These are phyloP conservation scores for Fraxinus greggii DNA, from an alignment of 305 asterid species.

Conservation along the genomic window DNA sequence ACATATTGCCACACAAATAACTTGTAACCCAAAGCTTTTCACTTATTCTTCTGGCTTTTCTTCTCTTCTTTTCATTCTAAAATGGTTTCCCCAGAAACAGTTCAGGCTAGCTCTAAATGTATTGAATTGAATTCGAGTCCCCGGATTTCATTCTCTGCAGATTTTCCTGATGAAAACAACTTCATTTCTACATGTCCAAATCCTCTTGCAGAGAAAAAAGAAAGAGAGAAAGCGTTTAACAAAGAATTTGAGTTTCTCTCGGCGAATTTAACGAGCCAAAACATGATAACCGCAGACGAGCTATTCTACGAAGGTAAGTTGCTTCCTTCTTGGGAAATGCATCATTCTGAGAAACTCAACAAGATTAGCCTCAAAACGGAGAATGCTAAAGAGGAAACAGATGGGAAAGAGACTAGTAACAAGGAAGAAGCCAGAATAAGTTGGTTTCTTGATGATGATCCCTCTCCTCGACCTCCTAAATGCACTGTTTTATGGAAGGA, in stretches of 20 bases:
- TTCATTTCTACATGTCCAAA: slow-evolving; percentile 69
- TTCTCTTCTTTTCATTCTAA: neutral
- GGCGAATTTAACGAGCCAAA: slow-evolving; percentile 27
- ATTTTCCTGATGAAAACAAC: slow-evolving; percentile 61
- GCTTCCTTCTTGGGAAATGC: slow-evolving; percentile 63
- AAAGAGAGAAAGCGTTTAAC: slow-evolving; percentile 20
- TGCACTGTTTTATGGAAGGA: slow-evolving; percentile 90
- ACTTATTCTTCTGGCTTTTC: slow-evolving; percentile 18
- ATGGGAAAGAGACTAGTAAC: slow-evolving; percentile 10
- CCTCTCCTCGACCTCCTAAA: slow-evolving; percentile 89
- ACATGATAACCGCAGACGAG: slow-evolving; percentile 72
- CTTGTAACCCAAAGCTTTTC: slow-evolving; percentile 21
- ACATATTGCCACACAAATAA: neutral
- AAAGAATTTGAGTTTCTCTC: slow-evolving; percentile 77
- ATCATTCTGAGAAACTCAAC: slow-evolving; percentile 50
- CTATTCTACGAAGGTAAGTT: slow-evolving; percentile 71
- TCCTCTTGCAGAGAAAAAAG: slow-evolving; percentile 30
- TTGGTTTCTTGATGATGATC: slow-evolving; percentile 92
- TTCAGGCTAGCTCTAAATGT: slow-evolving; percentile 22
- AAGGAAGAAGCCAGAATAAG: slow-evolving; percentile 48
- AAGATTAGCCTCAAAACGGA: slow-evolving; percentile 46
- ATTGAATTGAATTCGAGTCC: slow-evolving; percentile 48
- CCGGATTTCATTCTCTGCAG: slow-evolving; percentile 82
- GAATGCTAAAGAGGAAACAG: slow-evolving; percentile 11
- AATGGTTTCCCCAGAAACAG: slow-evolving; percentile 51